Conservation (phyloP, 78 protist species). For the Dictyostelium intermedium region DNA sequence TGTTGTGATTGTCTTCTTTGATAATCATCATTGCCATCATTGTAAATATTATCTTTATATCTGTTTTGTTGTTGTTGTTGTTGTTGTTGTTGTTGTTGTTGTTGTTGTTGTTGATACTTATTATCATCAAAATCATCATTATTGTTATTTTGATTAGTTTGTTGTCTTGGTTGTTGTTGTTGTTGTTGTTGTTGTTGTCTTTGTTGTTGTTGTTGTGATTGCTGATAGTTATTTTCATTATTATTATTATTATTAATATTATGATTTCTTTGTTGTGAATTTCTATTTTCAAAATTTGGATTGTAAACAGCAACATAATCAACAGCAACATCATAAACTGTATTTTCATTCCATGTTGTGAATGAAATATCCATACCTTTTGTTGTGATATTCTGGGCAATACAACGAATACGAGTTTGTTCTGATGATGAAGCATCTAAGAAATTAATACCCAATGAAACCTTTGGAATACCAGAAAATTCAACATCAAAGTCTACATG, state of each 20-base stretch:
- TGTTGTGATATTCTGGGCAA: neutral
- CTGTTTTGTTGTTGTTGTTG: neutral
- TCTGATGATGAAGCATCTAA: neutral
- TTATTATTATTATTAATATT: neutral
- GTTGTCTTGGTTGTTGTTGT: neutral
- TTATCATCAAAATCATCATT: neutral
- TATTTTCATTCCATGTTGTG: neutral
- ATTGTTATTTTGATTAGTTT: neutral
- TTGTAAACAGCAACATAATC: constrained; percentile 10
- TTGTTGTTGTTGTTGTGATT: neutral
- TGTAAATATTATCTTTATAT: neutral
- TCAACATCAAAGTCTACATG: neutral
- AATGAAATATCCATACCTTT: constrained; percentile 7
- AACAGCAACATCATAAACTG: neutral
- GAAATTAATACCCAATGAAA: neutral
- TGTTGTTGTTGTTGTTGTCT: neutral
- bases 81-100: neutral
- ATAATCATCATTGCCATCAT: neutral
- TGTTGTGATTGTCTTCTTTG: neutral
- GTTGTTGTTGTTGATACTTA: neutral
- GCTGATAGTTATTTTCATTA: neutral
- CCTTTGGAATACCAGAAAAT: constrained; percentile 6
- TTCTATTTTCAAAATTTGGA: neutral
- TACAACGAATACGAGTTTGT: neutral
- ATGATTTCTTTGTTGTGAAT: neutral